A percentile compares a stretch with the other conserved stretches of the same genome.
These are phyloP conservation scores for Penicillium soppii DNA, from an alignment of 495 filamentous ascomycete species.

Conservation along the genomic window DNA sequence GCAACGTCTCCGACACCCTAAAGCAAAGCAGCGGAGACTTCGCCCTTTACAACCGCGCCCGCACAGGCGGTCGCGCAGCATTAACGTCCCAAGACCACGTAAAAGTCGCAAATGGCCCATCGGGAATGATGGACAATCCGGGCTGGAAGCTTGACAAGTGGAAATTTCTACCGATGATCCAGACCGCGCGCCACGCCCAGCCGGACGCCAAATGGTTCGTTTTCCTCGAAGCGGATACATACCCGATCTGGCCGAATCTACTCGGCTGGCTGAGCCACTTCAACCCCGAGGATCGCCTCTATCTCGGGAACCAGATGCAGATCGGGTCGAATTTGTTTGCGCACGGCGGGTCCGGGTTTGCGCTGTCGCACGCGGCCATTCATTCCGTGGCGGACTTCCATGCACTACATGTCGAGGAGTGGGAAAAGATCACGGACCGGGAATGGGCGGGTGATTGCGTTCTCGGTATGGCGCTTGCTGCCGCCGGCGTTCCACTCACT, in stretches of 20 bases:
- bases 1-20: constrained; percentile 29
- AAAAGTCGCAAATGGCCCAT: constrained; percentile 32
- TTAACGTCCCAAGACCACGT: constrained; percentile 26
- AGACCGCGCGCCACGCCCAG: constrained; percentile 49
- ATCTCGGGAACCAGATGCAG: constrained; percentile 56
- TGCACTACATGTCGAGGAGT: constrained; percentile 13
- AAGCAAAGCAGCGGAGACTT: constrained; percentile 41
- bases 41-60: constrained; percentile 42
- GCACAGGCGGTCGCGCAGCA: constrained; percentile 28
- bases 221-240: constrained; percentile 69
- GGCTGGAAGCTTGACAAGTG: constrained; percentile 71
- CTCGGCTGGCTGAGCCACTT: constrained; percentile 54
- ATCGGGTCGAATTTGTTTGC: constrained; percentile 50
- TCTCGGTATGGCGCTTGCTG: constrained; percentile 41
- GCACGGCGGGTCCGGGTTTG: constrained; percentile 67
- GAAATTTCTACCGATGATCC: constrained; percentile 68
- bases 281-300: constrained; percentile 46
- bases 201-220: constrained; percentile 63
- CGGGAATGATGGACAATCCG: constrained; percentile 38
- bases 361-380: constrained; percentile 45
- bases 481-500: constrained; percentile 30
- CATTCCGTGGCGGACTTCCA: constrained; percentile 22
- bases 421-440: constrained; percentile 27
- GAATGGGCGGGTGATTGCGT: constrained; percentile 47
- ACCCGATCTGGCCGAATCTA: constrained; percentile 62